Conservation (phyloP, 306 rosid species). For the Fagus sylvatica region DNA sequence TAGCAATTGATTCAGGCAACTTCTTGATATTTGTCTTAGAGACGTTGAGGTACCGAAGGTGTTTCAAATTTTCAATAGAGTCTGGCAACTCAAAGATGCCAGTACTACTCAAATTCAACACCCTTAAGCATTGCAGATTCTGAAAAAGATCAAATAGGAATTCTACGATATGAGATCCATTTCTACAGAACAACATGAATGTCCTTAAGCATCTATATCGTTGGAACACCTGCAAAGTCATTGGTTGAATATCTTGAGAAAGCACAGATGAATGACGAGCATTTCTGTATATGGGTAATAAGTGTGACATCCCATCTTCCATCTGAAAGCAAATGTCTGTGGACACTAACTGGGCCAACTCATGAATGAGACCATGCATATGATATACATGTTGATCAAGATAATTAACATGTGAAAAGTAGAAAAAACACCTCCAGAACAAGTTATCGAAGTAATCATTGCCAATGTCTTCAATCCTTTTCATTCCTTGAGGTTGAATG, state of each 20-base stretch:
- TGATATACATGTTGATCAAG: background rate
- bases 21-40: conserved; percentile 1
- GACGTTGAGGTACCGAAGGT: background rate
- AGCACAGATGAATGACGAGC: conserved; percentile 24
- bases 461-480: conserved; percentile 24
- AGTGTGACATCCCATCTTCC: conserved; percentile 9
- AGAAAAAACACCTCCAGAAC: conserved; percentile 13
- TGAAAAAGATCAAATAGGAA: conserved; percentile 19
- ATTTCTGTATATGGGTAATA: background rate
- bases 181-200: conserved; percentile 1
- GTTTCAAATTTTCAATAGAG: no score
- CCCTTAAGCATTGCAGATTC: conserved; percentile 9
- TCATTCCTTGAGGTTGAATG: conserved; percentile 8
- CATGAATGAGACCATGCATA: conserved; percentile 28
- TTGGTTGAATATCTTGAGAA: background rate
- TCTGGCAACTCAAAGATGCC: background rate
- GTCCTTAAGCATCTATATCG: background rate
- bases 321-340: conserved; percentile 13
- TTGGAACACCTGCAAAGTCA: background rate
- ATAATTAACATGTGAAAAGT: background rate
- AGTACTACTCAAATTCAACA: conserved; percentile 27
- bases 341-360: conserved; percentile 21
- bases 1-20: conserved; percentile 18
- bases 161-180: background rate
- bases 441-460: conserved; percentile 21